phyloP scores from a whole-genome alignment of 768 basidiomycete species.

The Rhodotorula kratochvilovae region DNA sequence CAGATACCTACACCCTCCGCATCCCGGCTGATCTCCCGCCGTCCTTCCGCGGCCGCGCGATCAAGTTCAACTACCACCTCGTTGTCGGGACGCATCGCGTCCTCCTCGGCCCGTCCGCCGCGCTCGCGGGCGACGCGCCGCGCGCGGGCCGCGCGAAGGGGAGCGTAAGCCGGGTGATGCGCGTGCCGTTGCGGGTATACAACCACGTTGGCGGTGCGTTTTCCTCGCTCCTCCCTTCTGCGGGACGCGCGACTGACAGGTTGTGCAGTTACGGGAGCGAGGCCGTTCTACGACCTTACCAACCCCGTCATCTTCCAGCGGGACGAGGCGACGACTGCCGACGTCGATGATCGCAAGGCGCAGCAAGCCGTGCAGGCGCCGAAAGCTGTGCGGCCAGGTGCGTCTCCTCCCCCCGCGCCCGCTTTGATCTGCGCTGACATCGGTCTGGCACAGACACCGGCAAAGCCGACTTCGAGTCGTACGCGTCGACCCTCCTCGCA shows the following conservation, averaged over 20 bases:
- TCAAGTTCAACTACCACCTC: slow-evolving; percentile 84
- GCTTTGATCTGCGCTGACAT: no score
- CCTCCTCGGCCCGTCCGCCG: slow-evolving; percentile 38
- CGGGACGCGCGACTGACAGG: neutral
- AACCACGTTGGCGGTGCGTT: slow-evolving; percentile 72
- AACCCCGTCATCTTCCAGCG: slow-evolving; percentile 61
- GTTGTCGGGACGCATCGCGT: slow-evolving; percentile 67
- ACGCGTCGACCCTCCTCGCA: slow-evolving; percentile 45
- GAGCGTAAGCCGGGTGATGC: slow-evolving; percentile 67
- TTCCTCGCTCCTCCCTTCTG: neutral
- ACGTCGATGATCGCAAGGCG: slow-evolving; percentile 1
- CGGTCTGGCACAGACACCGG: slow-evolving; percentile 9
- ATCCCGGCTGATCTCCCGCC: slow-evolving; percentile 81
- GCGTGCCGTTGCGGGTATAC: slow-evolving; percentile 85
- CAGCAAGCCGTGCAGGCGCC: neutral
- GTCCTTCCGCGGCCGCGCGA: slow-evolving; percentile 75
- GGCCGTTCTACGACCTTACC: slow-evolving; percentile 72
- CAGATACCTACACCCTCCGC: slow-evolving; percentile 73
- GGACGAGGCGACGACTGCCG: slow-evolving; percentile 46
- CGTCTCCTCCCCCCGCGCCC: neutral
- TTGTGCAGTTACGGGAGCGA: slow-evolving; percentile 53
- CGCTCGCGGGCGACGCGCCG: slow-evolving; percentile 46
- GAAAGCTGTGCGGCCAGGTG: slow-evolving; percentile 8
- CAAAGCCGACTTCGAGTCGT: slow-evolving; percentile 43
- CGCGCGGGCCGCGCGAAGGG: slow-evolving; percentile 22